Percentiles rank a stretch among this genome's conserved stretches.
Conservation (phyloP, 306 rosid genomes). For the Crotalaria pallida region DNA sequence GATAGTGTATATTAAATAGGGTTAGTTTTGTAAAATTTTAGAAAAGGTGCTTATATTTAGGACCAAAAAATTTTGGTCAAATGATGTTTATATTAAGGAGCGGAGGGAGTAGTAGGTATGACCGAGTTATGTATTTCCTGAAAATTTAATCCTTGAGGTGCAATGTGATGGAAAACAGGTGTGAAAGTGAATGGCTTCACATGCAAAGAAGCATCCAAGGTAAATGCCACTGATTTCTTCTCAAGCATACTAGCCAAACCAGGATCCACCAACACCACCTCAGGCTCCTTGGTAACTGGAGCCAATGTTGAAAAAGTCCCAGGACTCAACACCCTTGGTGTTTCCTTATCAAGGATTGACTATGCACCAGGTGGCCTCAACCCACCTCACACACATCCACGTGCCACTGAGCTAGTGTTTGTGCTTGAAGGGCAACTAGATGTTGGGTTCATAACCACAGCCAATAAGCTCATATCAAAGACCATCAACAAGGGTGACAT, state of each 20-base stretch:
- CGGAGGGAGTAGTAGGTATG: background rate
- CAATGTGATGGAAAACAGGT: slow-evolving; percentile 30
- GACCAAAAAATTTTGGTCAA: too few relatives aligned
- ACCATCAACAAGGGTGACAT: slow-evolving; percentile 50
- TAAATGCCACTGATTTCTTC: slow-evolving; percentile 55
- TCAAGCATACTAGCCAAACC: slow-evolving; percentile 40
- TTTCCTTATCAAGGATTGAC: slow-evolving; percentile 58
- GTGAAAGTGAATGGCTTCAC: slow-evolving; percentile 51
- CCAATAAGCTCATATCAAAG: slow-evolving; percentile 46
- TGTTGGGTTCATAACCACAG: slow-evolving; percentile 61
- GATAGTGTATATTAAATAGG: too few relatives aligned
- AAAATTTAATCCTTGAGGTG: background rate
- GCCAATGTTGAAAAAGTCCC: slow-evolving; percentile 54
- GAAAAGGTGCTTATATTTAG: too few relatives aligned
- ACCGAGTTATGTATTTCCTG: background rate
- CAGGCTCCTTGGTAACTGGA: slow-evolving; percentile 42
- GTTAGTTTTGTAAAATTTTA: too few relatives aligned
- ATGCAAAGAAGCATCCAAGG: slow-evolving; percentile 49
- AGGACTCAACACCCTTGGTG: slow-evolving; percentile 69
- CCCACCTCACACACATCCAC: slow-evolving; percentile 76
- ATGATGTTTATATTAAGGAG: too few relatives aligned
- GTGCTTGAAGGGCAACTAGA: slow-evolving; percentile 49
- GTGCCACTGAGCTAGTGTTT: slow-evolving; percentile 62
- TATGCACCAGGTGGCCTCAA: slow-evolving; percentile 64
- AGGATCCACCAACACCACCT: slow-evolving; percentile 54